Conservation (phyloP, 768 basidiomycete species). For the Saitozyma podzolica region DNA sequence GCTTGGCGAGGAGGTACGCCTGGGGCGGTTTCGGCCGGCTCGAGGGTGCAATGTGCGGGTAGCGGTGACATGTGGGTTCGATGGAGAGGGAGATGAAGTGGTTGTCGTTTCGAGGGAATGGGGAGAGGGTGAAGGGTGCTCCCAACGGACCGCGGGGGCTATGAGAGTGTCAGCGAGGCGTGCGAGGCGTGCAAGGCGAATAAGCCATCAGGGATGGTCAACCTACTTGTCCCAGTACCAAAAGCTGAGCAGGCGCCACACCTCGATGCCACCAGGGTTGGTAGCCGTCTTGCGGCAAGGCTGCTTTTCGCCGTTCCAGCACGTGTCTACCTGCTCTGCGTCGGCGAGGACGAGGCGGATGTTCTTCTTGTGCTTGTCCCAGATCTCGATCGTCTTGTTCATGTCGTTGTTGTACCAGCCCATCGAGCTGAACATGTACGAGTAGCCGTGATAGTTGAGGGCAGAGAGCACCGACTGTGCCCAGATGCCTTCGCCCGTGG, state of each 20-base stretch:
- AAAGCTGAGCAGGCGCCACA: slow-evolving; percentile 33
- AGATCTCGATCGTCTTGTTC: slow-evolving; percentile 36
- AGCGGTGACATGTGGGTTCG: slow-evolving; percentile 37
- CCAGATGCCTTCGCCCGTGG: slow-evolving; percentile 28
- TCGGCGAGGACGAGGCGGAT: slow-evolving; percentile 38
- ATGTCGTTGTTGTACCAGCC: slow-evolving; percentile 46
- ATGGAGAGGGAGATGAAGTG: slow-evolving; percentile 41
- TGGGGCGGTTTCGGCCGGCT: slow-evolving; percentile 22
- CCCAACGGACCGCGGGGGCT: slow-evolving; percentile 35
- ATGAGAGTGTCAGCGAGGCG: neutral
- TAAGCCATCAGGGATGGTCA: no score
- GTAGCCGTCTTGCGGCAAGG: slow-evolving; percentile 24
- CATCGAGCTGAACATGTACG: slow-evolving; percentile 36
- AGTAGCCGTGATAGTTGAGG: slow-evolving; percentile 33
- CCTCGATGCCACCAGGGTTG: slow-evolving; percentile 29
- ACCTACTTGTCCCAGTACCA: slow-evolving; percentile 41
- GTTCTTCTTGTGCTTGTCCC: slow-evolving; percentile 24
- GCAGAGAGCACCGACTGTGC: slow-evolving; percentile 39
- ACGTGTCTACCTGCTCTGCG: slow-evolving; percentile 35
- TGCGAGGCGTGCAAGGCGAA: slow-evolving; percentile 2
- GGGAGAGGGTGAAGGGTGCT: slow-evolving; percentile 38
- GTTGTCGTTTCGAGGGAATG: slow-evolving; percentile 19
- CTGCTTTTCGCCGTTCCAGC: slow-evolving; percentile 22
- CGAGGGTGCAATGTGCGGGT: slow-evolving; percentile 12
- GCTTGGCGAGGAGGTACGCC: slow-evolving; percentile 44